Evolutionary conservation across 2,329 filamentous ascomycete genomes (phyloP).

Genomic region (Arachnopeziza araneosa): DNA sequence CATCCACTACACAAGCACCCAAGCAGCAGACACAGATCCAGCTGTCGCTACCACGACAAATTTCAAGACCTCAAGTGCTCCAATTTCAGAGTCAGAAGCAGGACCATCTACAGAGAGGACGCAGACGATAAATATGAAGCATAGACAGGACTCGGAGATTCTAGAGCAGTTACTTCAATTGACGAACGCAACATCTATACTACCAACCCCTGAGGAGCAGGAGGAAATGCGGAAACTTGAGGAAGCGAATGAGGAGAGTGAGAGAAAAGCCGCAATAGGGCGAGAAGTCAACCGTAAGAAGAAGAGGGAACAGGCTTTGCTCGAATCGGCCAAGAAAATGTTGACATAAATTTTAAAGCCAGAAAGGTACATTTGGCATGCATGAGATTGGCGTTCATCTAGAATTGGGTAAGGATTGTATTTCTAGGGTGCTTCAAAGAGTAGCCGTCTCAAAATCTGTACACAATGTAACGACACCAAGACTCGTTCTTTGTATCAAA

Average conservation of each 20-base stretch:
- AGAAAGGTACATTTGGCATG: background rate
- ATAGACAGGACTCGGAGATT: constrained; percentile 55
- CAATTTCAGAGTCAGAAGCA: constrained; percentile 23
- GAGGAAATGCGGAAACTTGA: constrained; percentile 52
- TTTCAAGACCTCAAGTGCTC: constrained; percentile 44
- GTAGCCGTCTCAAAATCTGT: background rate
- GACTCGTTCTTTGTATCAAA: background rate
- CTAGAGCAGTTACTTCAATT: constrained; percentile 55
- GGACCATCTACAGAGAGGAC: constrained; percentile 45
- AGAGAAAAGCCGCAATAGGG: constrained; percentile 49
- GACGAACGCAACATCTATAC: constrained; percentile 53
- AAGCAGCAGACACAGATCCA: constrained; percentile 6
- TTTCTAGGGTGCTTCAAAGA: background rate
- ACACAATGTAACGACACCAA: background rate
- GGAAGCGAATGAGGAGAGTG: constrained; percentile 45
- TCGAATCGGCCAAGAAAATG: constrained; percentile 45
- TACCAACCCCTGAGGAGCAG: constrained; percentile 54
- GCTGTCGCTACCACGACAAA: constrained; percentile 28
- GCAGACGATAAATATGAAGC: constrained; percentile 55
- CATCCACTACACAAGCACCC: constrained; percentile 51
- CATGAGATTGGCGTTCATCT: background rate
- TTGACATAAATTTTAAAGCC: background rate
- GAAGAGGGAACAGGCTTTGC: constrained; percentile 55
- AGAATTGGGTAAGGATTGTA: background rate
- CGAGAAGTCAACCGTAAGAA: constrained; percentile 48